phyloP scores from a whole-genome alignment of 345 rosid species.

The Rhizophora mangle region DNA sequence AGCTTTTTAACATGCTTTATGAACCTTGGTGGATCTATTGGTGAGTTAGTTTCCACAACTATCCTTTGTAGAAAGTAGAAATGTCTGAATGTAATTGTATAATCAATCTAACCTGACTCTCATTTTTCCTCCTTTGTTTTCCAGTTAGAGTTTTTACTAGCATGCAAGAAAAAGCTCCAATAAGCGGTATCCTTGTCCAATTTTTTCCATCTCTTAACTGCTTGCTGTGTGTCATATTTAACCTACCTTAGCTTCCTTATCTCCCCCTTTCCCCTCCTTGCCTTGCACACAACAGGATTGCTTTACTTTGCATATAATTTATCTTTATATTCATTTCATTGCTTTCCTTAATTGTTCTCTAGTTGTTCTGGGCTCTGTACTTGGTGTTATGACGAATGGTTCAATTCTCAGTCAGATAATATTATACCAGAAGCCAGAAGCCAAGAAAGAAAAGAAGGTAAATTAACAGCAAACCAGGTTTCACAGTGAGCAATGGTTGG shows the following conservation, averaged over 20 bases:
- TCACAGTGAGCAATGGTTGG: not conserved
- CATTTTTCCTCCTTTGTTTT: constrained; percentile 5
- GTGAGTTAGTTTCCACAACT: constrained; percentile 36
- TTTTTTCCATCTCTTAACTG: not conserved
- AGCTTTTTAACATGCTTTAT: constrained; percentile 85
- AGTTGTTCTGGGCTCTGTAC: constrained; percentile 54
- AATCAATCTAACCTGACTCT: not conserved
- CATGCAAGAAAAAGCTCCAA: constrained; percentile 86
- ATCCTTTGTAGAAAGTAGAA: not conserved
- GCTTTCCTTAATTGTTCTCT: constrained; percentile 35
- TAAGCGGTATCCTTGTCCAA: constrained; percentile 66
- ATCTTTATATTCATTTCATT: not conserved
- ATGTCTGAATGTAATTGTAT: not conserved
- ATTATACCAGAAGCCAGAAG: constrained; percentile 24
- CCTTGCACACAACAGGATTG: not conserved
- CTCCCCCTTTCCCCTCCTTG: not conserved
- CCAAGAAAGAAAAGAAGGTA: constrained; percentile 34
- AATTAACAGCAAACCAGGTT: constrained; percentile 14
- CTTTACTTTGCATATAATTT: not conserved
- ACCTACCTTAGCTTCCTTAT: not conserved
- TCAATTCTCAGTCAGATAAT: constrained; percentile 42
- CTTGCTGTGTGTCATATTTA: not conserved
- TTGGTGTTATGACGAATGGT: constrained; percentile 33
- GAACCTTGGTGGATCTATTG: constrained; percentile 74
- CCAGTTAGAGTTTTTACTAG: constrained; percentile 93